Evolutionary conservation across 352 stramenopile genomes (phyloP).

Genomic region (Peronospora belbahrii): DNA sequence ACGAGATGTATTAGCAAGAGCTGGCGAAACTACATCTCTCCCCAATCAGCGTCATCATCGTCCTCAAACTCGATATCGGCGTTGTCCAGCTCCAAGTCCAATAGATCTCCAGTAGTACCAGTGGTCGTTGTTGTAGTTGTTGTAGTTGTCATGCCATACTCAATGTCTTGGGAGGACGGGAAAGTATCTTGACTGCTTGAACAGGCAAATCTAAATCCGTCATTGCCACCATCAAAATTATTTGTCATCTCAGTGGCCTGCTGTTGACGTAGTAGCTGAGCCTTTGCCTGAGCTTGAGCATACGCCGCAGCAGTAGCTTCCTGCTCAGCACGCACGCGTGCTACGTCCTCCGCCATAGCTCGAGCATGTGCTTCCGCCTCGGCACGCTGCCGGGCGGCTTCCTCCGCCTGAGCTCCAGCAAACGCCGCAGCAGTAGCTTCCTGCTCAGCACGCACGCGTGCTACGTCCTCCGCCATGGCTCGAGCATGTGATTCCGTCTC

Average conservation of each 20-base stretch:
- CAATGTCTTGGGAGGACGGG: constrained; percentile 17
- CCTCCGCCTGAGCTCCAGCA: constrained; percentile 19
- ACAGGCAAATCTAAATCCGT: constrained; percentile 15
- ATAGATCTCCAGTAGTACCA: constrained; percentile 38
- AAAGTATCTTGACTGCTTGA: constrained; percentile 26
- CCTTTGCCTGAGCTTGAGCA: constrained; percentile 27
- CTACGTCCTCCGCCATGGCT: constrained; percentile 4
- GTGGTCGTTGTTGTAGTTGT: constrained; percentile 22
- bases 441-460: too few relatives aligned
- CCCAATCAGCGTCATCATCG: constrained; percentile 77
- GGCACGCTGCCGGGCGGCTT: constrained; percentile 19
- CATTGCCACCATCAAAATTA: constrained; percentile 20
- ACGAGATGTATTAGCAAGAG: background rate
- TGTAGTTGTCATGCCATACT: constrained; percentile 18
- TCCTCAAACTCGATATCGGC: constrained; percentile 75
- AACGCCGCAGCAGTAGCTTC: too few relatives aligned
- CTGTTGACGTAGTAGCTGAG: constrained; percentile 17
- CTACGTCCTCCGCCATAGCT: constrained; percentile 19
- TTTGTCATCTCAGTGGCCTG: constrained; percentile 21
- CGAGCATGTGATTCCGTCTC: constrained; percentile 20
- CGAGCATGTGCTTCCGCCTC: constrained; percentile 27
- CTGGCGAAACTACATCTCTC: constrained; percentile 52
- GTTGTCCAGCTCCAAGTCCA: constrained; percentile 74
- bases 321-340: constrained; percentile 20
- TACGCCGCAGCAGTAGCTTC: constrained; percentile 15